Percentiles rank a stretch among this genome's conserved stretches.
Evolutionary conservation across 371 early-diverging fungal genomes (phyloP).

Genomic region (Mucor circinelloides): DNA sequence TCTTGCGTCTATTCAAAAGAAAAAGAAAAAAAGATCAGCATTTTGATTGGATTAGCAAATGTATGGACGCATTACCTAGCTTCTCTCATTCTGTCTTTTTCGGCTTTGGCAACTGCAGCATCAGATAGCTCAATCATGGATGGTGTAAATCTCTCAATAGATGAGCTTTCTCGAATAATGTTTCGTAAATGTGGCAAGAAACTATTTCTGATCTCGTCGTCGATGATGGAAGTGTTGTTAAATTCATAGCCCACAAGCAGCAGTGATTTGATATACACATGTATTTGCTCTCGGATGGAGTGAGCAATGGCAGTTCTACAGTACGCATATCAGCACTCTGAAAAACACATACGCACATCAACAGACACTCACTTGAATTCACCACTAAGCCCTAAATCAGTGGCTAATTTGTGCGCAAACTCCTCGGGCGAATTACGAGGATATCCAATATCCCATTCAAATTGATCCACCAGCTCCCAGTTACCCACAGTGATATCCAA

Average conservation of each 20-base stretch:
- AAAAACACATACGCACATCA: conserved; percentile 9
- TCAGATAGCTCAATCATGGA: conserved; percentile 69
- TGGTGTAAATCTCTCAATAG: conserved; percentile 65
- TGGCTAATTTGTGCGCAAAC: conserved; percentile 71
- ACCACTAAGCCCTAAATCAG: conserved; percentile 71
- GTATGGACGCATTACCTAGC: conserved; percentile 27
- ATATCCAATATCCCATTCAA: conserved; percentile 91
- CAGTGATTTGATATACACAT: conserved; percentile 80
- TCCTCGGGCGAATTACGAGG: conserved; percentile 73
- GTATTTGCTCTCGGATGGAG: conserved; percentile 92
- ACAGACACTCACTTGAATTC: conserved; percentile 72
- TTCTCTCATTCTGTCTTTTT: conserved; percentile 78
- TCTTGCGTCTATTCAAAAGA: conserved; percentile 62
- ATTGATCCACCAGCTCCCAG: conserved; percentile 81
- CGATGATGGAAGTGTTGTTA: conserved; percentile 62
- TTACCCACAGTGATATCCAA: conserved; percentile 87
- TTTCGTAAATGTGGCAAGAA: conserved; percentile 69
- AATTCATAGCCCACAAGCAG: conserved; percentile 81
- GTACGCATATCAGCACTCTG: not conserved
- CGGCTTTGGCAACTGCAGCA: conserved; percentile 77
- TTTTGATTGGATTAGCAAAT: not conserved
- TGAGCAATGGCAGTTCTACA: conserved; percentile 87
- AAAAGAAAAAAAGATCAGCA: not conserved
- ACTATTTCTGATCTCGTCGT: conserved; percentile 72
- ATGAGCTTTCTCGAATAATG: conserved; percentile 53